These are phyloP conservation scores for Lasiosphaeria ovina DNA, from an alignment of 495 filamentous ascomycete species.

Conservation along the genomic window DNA sequence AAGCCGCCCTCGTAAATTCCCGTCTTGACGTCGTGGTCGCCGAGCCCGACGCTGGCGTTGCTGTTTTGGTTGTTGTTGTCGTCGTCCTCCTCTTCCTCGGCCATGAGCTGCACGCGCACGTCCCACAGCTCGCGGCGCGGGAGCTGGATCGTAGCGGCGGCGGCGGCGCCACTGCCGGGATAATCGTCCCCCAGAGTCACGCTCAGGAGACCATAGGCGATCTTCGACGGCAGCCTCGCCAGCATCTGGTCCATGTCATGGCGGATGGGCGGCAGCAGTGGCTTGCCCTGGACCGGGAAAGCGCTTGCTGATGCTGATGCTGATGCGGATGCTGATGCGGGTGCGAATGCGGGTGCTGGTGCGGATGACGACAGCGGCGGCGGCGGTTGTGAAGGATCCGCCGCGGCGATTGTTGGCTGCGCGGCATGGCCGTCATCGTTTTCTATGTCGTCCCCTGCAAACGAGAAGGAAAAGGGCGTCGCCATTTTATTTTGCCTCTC, in stretches of 20 bases:
- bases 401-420: not conserved
- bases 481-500: constrained; percentile 9
- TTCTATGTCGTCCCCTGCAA: constrained; percentile 83
- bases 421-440: constrained; percentile 45
- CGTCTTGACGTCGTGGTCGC: constrained; percentile 80
- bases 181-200: constrained; percentile 48
- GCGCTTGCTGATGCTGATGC: constrained; percentile 34
- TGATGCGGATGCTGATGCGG: constrained; percentile 15
- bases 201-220: constrained; percentile 66
- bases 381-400: too few relatives aligned
- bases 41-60: constrained; percentile 55
- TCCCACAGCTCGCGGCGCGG: constrained; percentile 91
- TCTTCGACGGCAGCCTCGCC: constrained; percentile 68
- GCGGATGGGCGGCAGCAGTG: constrained; percentile 45
- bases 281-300: constrained; percentile 49
- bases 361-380: too few relatives aligned
- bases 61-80: constrained; percentile 14
- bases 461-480: constrained; percentile 70
- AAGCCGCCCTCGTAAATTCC: constrained; percentile 97
- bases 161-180: constrained; percentile 2
- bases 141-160: constrained; percentile 44
- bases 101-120: constrained; percentile 90
- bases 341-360: too few relatives aligned
- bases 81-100: constrained; percentile 62
- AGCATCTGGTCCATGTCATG: constrained; percentile 56